Evolutionary conservation across 805 yeast genomes (phyloP).

Genomic region (Blastobotrys robertii): DNA sequence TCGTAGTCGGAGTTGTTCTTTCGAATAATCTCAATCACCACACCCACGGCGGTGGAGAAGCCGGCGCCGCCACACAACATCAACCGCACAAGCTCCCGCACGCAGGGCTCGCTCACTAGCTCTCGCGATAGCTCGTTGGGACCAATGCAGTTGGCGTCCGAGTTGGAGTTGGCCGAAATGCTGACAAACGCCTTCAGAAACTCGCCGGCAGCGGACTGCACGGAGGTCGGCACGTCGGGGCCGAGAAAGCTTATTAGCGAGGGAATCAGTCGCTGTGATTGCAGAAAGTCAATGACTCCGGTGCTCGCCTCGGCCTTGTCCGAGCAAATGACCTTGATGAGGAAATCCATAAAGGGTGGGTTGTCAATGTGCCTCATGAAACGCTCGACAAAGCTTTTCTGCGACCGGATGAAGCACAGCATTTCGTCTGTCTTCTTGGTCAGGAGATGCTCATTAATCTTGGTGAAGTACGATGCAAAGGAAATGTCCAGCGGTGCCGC

Average conservation of each 20-base stretch:
- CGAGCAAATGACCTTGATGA: slow-evolving; percentile 80
- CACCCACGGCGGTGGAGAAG: slow-evolving; percentile 87
- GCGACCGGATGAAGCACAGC: slow-evolving; percentile 57
- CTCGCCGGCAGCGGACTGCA: slow-evolving; percentile 91
- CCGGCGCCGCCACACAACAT: slow-evolving; percentile 78
- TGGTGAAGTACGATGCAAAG: slow-evolving; percentile 81
- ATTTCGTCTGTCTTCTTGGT: slow-evolving; percentile 83
- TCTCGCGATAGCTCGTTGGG: slow-evolving; percentile 92
- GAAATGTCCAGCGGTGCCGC: slow-evolving; percentile 60
- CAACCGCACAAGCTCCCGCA: slow-evolving; percentile 56
- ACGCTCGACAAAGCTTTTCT: slow-evolving; percentile 62
- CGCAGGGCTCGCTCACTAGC: slow-evolving; percentile 65
- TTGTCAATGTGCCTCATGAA: slow-evolving; percentile 82
- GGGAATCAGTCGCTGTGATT: slow-evolving; percentile 64
- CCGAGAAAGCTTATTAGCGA: slow-evolving; percentile 60
- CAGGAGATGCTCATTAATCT: slow-evolving; percentile 78
- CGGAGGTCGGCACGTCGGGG: slow-evolving; percentile 56
- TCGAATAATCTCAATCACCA: slow-evolving; percentile 85
- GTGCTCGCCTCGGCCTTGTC: slow-evolving; percentile 87
- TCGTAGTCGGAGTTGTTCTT: slow-evolving; percentile 96
- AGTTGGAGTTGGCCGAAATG: slow-evolving; percentile 84
- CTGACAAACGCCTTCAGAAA: slow-evolving; percentile 89
- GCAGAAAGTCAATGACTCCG: slow-evolving; percentile 69
- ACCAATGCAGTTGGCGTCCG: slow-evolving; percentile 86
- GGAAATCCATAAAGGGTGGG: slow-evolving; percentile 89